Evolutionary conservation across 2,329 filamentous ascomycete genomes (phyloP).

Genomic region (Biscogniauxia marginata): DNA sequence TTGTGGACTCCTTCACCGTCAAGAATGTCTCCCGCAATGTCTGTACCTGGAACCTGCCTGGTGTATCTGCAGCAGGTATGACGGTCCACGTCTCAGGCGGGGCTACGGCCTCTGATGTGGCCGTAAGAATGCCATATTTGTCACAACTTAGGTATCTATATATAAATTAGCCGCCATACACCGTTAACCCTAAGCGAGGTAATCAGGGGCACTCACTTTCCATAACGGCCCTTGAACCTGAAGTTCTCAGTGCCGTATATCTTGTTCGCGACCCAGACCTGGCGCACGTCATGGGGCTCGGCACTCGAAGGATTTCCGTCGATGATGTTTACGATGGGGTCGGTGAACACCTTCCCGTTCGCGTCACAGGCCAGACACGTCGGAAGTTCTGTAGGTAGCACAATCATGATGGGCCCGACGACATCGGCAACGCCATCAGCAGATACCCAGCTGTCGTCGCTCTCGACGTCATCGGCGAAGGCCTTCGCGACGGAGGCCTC

Average conservation of each 20-base stretch:
- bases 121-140: slow-evolving; percentile 74
- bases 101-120: slow-evolving; percentile 77
- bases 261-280: slow-evolving; percentile 89
- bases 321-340: slow-evolving; percentile 81
- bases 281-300: slow-evolving; percentile 91
- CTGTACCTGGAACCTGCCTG: slow-evolving; percentile 72
- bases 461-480: slow-evolving; percentile 41
- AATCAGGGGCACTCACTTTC: slow-evolving; percentile 57
- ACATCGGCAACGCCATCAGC: slow-evolving; percentile 75
- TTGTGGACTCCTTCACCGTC: slow-evolving; percentile 55
- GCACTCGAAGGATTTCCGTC: slow-evolving; percentile 79
- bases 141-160: slow-evolving; percentile 80
- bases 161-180: slow-evolving; percentile 10
- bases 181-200: too few species aligned
- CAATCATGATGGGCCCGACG: slow-evolving; percentile 77
- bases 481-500: slow-evolving; percentile 32
- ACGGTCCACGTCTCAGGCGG: slow-evolving; percentile 77
- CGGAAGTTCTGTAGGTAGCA: slow-evolving; percentile 71
- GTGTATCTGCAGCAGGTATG: slow-evolving; percentile 62
- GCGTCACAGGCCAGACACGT: slow-evolving; percentile 82
- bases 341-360: slow-evolving; percentile 81
- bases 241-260: slow-evolving; percentile 79
- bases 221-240: slow-evolving; percentile 88
- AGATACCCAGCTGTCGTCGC: slow-evolving; percentile 89
- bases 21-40: slow-evolving; percentile 72